Conservation (phyloP, 345 rosid genomes). For the Cardamine resedifolia region DNA sequence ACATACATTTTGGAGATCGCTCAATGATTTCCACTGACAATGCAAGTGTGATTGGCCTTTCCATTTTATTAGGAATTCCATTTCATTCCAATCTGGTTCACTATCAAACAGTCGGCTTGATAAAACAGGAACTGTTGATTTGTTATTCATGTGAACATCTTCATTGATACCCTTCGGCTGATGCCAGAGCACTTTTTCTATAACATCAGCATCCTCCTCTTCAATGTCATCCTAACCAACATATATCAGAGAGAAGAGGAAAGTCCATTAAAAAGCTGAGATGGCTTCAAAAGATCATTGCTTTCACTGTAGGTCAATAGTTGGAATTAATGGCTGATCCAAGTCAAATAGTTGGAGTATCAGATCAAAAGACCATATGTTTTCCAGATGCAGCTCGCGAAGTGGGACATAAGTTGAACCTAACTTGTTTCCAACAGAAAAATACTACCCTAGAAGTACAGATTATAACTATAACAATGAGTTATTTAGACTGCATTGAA, state of each 20-base stretch:
- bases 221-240: slow-evolving; percentile 81
- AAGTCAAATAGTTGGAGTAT: slow-evolving; percentile 12
- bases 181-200: slow-evolving; percentile 98
- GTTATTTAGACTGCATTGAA: slow-evolving; percentile 13
- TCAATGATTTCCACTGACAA: slow-evolving; percentile 89
- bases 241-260: slow-evolving; percentile 11
- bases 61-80: slow-evolving; percentile 97
- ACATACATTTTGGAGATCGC: slow-evolving; percentile 86
- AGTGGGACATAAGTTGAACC: neutral
- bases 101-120: slow-evolving; percentile 71
- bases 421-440: neutral
- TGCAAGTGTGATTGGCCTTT: slow-evolving; percentile 99
- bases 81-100: slow-evolving; percentile 82
- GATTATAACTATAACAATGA: neutral
- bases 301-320: slow-evolving; percentile 11
- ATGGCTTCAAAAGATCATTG: slow-evolving; percentile 1
- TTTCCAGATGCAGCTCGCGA: slow-evolving; percentile 8
- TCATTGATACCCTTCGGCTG: slow-evolving; percentile 86
- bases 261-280: slow-evolving; percentile 10
- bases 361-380: neutral
- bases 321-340: neutral
- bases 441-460: neutral
- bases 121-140: slow-evolving; percentile 70
- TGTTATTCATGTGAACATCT: slow-evolving; percentile 58
- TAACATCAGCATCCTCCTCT: slow-evolving; percentile 92